phyloP scores from a whole-genome alignment of 257 asterid species.

The Solanum appendiculatum region DNA sequence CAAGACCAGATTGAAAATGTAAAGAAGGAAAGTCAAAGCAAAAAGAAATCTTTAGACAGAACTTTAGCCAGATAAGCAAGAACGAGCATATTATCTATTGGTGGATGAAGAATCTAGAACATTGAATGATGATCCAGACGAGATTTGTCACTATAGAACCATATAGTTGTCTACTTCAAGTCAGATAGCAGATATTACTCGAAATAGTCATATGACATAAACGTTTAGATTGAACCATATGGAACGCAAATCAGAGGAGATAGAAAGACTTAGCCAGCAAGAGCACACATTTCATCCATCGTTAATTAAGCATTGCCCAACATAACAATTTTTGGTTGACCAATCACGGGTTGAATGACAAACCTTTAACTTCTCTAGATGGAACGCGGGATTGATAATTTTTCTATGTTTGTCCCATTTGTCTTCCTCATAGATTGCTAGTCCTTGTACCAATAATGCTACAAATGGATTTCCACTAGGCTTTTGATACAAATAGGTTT shows the following conservation, averaged over 20 bases:
- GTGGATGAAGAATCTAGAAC: not conserved
- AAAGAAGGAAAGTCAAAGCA: no score
- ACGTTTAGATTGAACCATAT: not conserved
- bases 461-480: constrained; percentile 25
- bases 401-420: constrained; percentile 54
- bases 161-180: not conserved
- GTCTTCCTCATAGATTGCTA: constrained; percentile 12
- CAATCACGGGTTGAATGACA: not conserved
- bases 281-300: not conserved
- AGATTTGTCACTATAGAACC: not conserved
- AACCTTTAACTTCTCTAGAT: not conserved
- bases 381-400: constrained; percentile 6
- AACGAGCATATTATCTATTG: no score
- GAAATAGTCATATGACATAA: not conserved
- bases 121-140: not conserved
- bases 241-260: no score
- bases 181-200: not conserved
- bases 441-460: constrained; percentile 25
- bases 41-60: not conserved
- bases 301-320: not conserved
- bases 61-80: not conserved
- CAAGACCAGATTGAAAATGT: no score
- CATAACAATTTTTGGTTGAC: not conserved
- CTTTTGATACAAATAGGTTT: constrained; percentile 22
- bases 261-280: not conserved